Conservation (phyloP, 2,329 filamentous ascomycete genomes). For the Intubia oerlemansii region DNA sequence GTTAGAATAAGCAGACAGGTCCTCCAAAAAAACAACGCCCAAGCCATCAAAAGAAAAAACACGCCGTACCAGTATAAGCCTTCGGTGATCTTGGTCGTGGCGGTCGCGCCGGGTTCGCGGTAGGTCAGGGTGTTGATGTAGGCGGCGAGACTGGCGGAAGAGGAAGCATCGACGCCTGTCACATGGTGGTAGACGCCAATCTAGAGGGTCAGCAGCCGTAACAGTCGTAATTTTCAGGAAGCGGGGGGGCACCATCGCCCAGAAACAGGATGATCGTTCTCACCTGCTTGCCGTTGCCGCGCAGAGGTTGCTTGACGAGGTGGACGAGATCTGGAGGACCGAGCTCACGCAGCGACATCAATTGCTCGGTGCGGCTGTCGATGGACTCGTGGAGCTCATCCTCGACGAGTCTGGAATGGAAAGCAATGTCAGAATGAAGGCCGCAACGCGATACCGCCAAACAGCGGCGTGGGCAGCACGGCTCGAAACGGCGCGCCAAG, state of each 20-base stretch:
- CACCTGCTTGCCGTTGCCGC: conserved; percentile 36
- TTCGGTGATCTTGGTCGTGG: conserved; percentile 68
- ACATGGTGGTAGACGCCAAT: conserved; percentile 95
- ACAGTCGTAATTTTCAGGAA: not conserved
- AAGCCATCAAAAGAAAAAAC: no score
- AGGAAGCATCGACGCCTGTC: conserved; percentile 89
- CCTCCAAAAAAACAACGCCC: not conserved
- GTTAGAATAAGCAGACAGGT: no score
- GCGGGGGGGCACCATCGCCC: no score
- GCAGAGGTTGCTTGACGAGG: conserved; percentile 53
- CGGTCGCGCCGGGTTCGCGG: conserved; percentile 58
- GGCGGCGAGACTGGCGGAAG: conserved; percentile 85
- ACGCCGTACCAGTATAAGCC: conserved; percentile 81
- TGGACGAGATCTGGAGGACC: conserved; percentile 93
- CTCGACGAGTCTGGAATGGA: no score
- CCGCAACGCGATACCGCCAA: no score
- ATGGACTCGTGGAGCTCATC: conserved; percentile 81
- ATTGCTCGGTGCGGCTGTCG: conserved; percentile 76
- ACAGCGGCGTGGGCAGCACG: no score
- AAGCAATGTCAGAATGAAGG: no score
- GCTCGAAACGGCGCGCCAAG: no score
- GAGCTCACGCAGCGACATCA: conserved; percentile 71
- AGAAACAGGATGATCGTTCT: no score
- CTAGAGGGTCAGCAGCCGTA: conserved; percentile 30
- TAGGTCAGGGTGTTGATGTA: conserved; percentile 98